Conservation (phyloP, 306 rosid genomes). For the Cicer chorassanicum region DNA sequence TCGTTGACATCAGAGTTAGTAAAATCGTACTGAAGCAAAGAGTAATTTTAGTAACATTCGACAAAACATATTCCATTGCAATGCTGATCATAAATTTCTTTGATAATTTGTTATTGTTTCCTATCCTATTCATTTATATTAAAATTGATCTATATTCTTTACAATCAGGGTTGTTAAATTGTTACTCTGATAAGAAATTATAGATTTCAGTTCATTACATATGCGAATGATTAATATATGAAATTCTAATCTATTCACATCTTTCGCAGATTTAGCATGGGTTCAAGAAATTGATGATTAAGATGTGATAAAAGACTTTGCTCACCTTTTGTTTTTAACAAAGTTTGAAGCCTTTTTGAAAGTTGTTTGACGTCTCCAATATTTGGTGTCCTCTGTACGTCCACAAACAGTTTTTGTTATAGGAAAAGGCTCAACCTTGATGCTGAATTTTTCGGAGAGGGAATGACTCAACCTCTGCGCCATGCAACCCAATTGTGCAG, state of each 20-base stretch:
- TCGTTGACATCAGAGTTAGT: neutral
- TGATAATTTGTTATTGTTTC: neutral
- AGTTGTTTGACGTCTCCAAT: conserved; percentile 39
- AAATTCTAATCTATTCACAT: conserved; percentile 23
- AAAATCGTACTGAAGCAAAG: neutral
- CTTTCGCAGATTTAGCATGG: conserved; percentile 85
- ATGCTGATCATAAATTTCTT: neutral
- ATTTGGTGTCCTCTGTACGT: conserved; percentile 41
- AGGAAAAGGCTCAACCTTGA: conserved; percentile 46
- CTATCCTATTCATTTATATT: neutral
- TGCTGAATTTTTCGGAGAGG: conserved; percentile 47
- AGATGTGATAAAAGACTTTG: conserved; percentile 32
- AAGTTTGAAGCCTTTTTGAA: conserved; percentile 41
- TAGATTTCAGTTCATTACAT: neutral
- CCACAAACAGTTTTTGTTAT: conserved; percentile 37
- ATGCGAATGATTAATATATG: neutral
- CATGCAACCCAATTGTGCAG: conserved; percentile 58
- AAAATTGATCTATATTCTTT: conserved; percentile 2
- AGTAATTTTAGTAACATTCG: no score
- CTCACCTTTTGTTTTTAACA: conserved; percentile 29
- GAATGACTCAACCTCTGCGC: conserved; percentile 48
- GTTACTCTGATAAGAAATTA: conserved; percentile 10
- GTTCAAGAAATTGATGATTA: conserved; percentile 87
- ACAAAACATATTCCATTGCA: neutral
- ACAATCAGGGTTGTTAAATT: neutral